Evolutionary conservation across 441 rosid genomes (phyloP).

Genomic region (Erodium trifolium): DNA sequence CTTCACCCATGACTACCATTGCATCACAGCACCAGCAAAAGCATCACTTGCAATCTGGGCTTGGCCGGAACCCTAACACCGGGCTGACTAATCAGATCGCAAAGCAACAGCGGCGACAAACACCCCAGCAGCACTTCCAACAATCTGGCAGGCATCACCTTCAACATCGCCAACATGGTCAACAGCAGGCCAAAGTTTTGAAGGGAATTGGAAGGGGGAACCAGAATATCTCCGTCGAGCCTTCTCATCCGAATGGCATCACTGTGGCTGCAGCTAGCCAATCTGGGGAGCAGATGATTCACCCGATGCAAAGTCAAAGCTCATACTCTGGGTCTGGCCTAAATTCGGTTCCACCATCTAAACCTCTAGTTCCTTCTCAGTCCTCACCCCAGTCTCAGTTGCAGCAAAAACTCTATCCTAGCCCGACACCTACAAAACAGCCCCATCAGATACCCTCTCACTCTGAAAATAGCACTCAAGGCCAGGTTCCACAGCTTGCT

Average conservation of each 20-base stretch:
- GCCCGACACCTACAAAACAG: slow-evolving; percentile 25
- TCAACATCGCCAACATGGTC: slow-evolving; percentile 37
- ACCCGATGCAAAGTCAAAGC: slow-evolving; percentile 58
- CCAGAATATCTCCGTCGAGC: slow-evolving; percentile 58
- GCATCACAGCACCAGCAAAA: slow-evolving; percentile 62
- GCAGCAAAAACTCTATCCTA: slow-evolving; percentile 48
- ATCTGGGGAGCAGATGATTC: slow-evolving; percentile 37
- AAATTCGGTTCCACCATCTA: slow-evolving; percentile 34
- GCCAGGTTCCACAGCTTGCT: slow-evolving; percentile 24
- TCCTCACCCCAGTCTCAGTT: slow-evolving; percentile 51
- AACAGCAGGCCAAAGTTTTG: slow-evolving; percentile 30
- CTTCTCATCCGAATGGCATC: slow-evolving; percentile 57
- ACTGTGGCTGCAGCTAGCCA: slow-evolving; percentile 23
- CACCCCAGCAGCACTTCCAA: slow-evolving; percentile 67
- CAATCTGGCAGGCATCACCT: slow-evolving; percentile 61
- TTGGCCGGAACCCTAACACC: slow-evolving; percentile 45
- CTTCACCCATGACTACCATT: slow-evolving; percentile 56
- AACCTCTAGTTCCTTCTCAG: slow-evolving; percentile 48
- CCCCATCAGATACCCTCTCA: slow-evolving; percentile 28
- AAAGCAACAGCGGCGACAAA: slow-evolving; percentile 75
- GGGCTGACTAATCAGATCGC: slow-evolving; percentile 67
- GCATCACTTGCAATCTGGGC: slow-evolving; percentile 52
- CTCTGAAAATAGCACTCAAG: too few species aligned
- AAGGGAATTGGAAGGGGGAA: slow-evolving; percentile 90
- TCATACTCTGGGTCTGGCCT: slow-evolving; percentile 47